Conservation (phyloP, 2,329 filamentous ascomycete species). For the Talaromyces sp. region DNA sequence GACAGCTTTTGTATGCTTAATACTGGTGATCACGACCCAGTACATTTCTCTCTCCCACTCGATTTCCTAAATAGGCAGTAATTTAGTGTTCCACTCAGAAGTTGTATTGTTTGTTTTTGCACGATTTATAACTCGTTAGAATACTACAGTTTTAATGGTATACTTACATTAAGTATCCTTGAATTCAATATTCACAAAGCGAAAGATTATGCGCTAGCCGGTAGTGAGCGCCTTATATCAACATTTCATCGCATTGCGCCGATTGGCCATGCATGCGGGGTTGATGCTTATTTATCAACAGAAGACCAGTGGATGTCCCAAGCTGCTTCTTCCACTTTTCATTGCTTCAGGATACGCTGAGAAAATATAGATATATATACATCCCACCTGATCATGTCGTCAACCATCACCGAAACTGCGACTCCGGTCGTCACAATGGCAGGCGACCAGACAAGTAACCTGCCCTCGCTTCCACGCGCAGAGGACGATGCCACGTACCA, state of each 20-base stretch:
- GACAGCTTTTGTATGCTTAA: too few relatives aligned
- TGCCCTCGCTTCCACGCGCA: conserved; percentile 6
- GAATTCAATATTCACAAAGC: not conserved
- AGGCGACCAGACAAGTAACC: not conserved
- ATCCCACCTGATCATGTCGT: conserved; percentile 1
- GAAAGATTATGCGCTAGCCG: not conserved
- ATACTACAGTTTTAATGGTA: not conserved
- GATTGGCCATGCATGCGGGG: conserved; percentile 6
- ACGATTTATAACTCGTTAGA: not conserved
- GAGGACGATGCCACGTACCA: conserved; percentile 22
- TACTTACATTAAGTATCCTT: too few relatives aligned
- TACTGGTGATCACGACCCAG: not conserved
- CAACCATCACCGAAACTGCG: conserved; percentile 6
- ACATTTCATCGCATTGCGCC: not conserved
- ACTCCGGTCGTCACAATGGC: conserved; percentile 5
- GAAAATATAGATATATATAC: not conserved
- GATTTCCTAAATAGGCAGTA: not conserved
- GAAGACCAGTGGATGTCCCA: not conserved
- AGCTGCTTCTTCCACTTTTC: not conserved
- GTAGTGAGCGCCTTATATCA: not conserved
- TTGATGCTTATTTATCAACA: not conserved
- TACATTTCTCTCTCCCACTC: not conserved
- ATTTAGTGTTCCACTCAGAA: not conserved
- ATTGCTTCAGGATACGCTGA: not conserved
- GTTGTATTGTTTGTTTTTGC: not conserved